Evolutionary conservation across 192 early-diverging fungal genomes (phyloP).

Genomic region (Pecoramyces ruminantium): DNA sequence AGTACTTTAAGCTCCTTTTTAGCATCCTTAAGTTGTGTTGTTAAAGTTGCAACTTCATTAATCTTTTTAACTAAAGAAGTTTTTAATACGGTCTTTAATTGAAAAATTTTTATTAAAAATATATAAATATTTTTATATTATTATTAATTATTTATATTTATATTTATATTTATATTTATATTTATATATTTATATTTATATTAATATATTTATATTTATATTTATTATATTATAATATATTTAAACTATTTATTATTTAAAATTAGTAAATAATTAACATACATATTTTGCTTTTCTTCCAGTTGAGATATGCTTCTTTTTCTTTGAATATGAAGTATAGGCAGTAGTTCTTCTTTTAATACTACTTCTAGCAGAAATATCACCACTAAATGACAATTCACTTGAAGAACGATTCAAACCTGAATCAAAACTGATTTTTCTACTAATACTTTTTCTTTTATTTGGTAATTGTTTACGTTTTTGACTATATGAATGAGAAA

Average conservation of each 20-base stretch:
- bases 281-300: neutral
- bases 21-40: constrained; percentile 5
- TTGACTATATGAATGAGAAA: neutral
- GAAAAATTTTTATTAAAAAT: no score
- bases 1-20: constrained; percentile 9
- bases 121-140: no score
- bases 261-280: no score
- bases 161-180: no score
- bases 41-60: constrained; percentile 7
- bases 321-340: neutral
- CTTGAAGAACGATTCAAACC: neutral
- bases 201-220: no score
- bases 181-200: no score
- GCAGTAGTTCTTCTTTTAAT: neutral
- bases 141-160: no score
- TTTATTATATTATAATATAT: no score
- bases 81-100: neutral
- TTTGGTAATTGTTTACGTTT: neutral
- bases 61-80: constrained; percentile 2
- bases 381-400: neutral
- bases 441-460: neutral
- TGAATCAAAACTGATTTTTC: neutral
- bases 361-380: neutral
- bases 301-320: neutral
- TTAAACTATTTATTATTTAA: no score